A percentile compares a stretch with the other conserved stretches of the same genome.
Evolutionary conservation across 2,329 filamentous ascomycete genomes (phyloP).

Genomic region (Neonectria punicea): DNA sequence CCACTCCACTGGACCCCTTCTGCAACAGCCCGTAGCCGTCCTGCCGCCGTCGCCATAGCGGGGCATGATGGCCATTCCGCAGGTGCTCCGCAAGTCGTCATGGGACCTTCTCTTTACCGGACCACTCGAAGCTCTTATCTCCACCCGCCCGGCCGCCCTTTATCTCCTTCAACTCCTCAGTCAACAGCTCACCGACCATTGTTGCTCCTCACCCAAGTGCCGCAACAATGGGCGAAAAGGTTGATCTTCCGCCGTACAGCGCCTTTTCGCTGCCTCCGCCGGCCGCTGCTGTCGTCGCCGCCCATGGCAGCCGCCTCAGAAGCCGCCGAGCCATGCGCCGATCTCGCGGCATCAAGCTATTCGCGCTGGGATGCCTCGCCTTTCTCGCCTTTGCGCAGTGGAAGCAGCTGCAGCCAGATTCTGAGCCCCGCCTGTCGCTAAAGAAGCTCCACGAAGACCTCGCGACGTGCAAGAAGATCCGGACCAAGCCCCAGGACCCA

Average conservation of each 20-base stretch:
- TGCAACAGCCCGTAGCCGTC: neutral
- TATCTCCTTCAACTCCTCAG: slow-evolving; percentile 3
- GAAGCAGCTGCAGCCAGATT: slow-evolving; percentile 51
- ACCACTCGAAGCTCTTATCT: slow-evolving; percentile 33
- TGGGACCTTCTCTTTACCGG: slow-evolving; percentile 20
- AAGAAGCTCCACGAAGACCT: slow-evolving; percentile 65
- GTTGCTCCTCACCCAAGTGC: neutral
- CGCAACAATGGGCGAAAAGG: slow-evolving; percentile 53
- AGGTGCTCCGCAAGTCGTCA: neutral
- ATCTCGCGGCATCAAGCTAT: slow-evolving; percentile 55
- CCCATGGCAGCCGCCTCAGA: slow-evolving; percentile 30
- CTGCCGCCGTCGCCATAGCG: slow-evolving; percentile 30
- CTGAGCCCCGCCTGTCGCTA: slow-evolving; percentile 57
- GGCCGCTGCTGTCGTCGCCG: slow-evolving; percentile 14
- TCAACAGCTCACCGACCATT: slow-evolving; percentile 4
- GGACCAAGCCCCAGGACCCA: slow-evolving; percentile 64
- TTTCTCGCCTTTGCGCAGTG: slow-evolving; percentile 64
- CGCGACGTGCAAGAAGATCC: slow-evolving; percentile 65
- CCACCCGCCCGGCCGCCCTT: slow-evolving; percentile 8
- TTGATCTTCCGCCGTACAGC: slow-evolving; percentile 57
- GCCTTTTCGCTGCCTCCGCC: slow-evolving; percentile 44
- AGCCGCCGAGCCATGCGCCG: slow-evolving; percentile 51
- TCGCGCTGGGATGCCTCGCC: slow-evolving; percentile 58
- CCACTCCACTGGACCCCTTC: slow-evolving; percentile 13
- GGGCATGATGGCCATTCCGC: slow-evolving; percentile 32